Conservation (phyloP, 2,329 filamentous ascomycete species). For the Aspergillus transmontanensis region DNA sequence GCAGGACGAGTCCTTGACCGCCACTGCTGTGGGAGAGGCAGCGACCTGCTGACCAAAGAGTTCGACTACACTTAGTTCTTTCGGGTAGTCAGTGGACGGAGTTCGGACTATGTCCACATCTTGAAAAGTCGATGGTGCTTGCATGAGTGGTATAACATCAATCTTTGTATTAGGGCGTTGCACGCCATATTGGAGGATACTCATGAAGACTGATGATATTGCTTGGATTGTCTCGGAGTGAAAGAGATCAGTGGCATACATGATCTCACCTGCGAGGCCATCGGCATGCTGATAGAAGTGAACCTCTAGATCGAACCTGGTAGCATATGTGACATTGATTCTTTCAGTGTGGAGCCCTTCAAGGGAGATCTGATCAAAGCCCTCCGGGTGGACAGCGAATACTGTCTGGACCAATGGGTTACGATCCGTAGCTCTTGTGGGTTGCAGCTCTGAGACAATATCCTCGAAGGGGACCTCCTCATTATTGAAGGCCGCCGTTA, state of each 20-base stretch:
- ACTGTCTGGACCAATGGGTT: constrained; percentile 10
- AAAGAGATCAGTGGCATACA: constrained; percentile 10
- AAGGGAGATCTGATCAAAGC: background rate
- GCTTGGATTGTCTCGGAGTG: constrained; percentile 1
- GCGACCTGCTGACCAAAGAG: no score
- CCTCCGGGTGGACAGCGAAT: constrained; percentile 7
- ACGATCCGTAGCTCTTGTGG: constrained; percentile 1
- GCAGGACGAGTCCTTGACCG: no score
- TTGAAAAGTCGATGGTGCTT: no score
- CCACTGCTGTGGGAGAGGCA: no score
- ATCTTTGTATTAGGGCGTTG: no score
- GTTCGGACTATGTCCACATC: no score
- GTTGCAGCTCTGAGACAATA: constrained; percentile 5
- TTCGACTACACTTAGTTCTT: no score
- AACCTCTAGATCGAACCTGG: constrained; percentile 11
- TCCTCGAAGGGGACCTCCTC: constrained; percentile 10
- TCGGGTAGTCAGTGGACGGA: no score
- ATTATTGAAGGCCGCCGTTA: constrained; percentile 2
- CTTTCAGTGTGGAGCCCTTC: constrained; percentile 8
- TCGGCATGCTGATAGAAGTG: constrained; percentile 7
- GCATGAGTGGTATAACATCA: no score
- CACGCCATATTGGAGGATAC: no score
- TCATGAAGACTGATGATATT: background rate
- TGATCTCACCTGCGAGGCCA: background rate
- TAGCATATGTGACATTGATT: background rate